Evolutionary conservation across 2,329 filamentous ascomycete genomes (phyloP).

Genomic region (Monilinia polystroma): DNA sequence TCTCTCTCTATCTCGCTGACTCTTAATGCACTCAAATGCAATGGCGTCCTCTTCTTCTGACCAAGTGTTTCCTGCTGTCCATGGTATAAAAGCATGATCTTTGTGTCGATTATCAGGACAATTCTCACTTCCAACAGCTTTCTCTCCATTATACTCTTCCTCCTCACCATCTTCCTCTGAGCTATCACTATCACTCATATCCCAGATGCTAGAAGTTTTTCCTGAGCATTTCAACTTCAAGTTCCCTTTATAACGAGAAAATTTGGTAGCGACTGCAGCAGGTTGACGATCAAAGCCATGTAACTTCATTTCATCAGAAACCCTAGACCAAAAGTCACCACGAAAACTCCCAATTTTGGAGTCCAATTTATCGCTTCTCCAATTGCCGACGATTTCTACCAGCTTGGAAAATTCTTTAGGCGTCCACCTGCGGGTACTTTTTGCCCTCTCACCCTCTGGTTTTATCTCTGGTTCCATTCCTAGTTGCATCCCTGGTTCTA

Average conservation of each 20-base stretch:
- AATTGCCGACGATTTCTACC: not conserved
- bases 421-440: not conserved
- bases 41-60: conserved; percentile 4
- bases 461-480: not conserved
- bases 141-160: not conserved
- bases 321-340: not conserved
- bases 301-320: not conserved
- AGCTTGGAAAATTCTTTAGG: not conserved
- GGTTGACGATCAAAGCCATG: conserved; percentile 10
- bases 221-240: too few relatives aligned
- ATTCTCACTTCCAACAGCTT: not conserved
- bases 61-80: conserved; percentile 8
- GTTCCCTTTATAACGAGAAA: not conserved
- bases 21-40: conserved; percentile 13
- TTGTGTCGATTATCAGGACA: too few relatives aligned
- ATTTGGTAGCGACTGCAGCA: not conserved
- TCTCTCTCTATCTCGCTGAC: conserved; percentile 10
- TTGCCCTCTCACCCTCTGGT: not conserved
- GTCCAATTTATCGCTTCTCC: not conserved
- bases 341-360: too few relatives aligned
- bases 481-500: not conserved
- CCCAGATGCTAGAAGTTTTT: not conserved
- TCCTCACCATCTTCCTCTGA: not conserved
- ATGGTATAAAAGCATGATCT: not conserved
- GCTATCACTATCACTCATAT: not conserved